These are phyloP conservation scores for Zizania latifolia DNA, from an alignment of 176 grass and related monocot genomes.

Conservation along the genomic window DNA sequence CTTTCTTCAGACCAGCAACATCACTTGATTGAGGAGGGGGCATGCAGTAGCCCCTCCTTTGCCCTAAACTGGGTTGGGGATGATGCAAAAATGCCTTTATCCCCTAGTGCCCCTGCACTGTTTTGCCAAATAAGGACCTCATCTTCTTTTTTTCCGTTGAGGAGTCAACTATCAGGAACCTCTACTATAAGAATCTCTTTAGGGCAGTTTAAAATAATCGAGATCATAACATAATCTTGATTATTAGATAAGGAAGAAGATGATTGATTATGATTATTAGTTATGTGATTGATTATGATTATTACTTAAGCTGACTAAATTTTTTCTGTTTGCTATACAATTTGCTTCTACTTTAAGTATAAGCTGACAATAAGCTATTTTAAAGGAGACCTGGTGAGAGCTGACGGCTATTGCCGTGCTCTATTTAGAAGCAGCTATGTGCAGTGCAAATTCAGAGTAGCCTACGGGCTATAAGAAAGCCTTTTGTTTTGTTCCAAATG, in stretches of 20 bases:
- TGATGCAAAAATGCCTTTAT: constrained; percentile 1
- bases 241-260: no score
- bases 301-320: no score
- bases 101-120: constrained; percentile 8
- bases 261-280: no score
- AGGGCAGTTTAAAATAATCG: no score
- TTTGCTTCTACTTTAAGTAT: no score
- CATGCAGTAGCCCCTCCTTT: not conserved
- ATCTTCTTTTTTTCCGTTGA: constrained; percentile 7
- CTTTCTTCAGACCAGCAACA: constrained; percentile 19
- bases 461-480: not conserved
- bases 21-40: not conserved
- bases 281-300: no score
- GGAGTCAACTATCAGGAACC: constrained; percentile 33
- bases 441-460: not conserved
- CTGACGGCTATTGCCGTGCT: not conserved
- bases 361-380: no score
- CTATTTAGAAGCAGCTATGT: not conserved
- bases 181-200: constrained; percentile 16
- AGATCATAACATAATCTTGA: no score
- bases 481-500: not conserved
- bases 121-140: constrained; percentile 31
- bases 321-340: no score
- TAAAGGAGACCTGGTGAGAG: no score
- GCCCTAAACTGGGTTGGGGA: not conserved